Base-by-base conservation (phyloP, 495 filamentous ascomycete genomes). In the Chlorociboria aeruginascens region DNA sequence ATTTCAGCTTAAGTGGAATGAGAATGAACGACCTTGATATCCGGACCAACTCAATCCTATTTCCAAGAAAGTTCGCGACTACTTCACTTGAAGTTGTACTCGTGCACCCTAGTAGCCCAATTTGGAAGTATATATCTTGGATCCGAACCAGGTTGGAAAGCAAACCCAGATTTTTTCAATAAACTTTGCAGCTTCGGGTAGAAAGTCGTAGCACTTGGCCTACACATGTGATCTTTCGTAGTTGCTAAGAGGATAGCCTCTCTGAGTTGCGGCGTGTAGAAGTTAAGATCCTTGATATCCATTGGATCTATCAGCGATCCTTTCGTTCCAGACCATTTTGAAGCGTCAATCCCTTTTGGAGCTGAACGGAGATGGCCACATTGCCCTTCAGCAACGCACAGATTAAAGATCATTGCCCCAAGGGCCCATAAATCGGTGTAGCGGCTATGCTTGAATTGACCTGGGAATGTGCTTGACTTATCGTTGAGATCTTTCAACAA, bases 341-440 rank as follows among this genome's bases (percentile, higher is more conserved):
- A 12, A 12, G 34, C 11, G 13, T 32, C 29, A 25, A n/a, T n/a
- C 25, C 37, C 20, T 7, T 25, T 32, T 30, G 35, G 11, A 28
- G 16, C 12, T 20, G 32, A 7, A 9, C n/a, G n/a, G n/a, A 29
- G 11, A 16, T 33, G 33, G 29, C 16, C 38, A 8, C 7, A n/a
- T 28, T 34, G 3, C 7, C n/a, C 8, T 25, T 11, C 9, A 12
- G 6, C 1, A 12, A n/a, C 17, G 9, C 50, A 48, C 16, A 61
- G 48, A 3, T 44, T 39, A 29, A 50, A 56, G 11, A 61, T 54
- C 7, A 3, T 14, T 8, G 40, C 43, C 1, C 45, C 56, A 0
- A 61, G 10, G 3, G 58, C 49, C 58, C 58, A 61, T 3, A 59
- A 30, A 35, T 61, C 58, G 6, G 51, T 50, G 44, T 50, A 44